Evolutionary conservation across 805 yeast genomes (phyloP).

Genomic region (Candida morakotiae): DNA sequence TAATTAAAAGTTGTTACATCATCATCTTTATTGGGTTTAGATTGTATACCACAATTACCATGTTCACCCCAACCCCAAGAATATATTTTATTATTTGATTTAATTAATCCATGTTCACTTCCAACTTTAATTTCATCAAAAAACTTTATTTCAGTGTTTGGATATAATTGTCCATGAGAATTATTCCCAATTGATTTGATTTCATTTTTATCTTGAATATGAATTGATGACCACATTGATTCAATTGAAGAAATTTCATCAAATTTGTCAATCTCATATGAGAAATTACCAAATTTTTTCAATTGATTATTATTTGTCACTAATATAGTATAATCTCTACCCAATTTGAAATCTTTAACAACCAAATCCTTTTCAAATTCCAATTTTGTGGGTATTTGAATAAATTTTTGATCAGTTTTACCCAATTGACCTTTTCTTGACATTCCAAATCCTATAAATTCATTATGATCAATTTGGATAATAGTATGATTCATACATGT

Average conservation of each 20-base stretch:
- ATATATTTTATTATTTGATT: constrained; percentile 33
- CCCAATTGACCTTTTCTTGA: constrained; percentile 58
- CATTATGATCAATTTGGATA: constrained; percentile 34
- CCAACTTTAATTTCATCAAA: constrained; percentile 48
- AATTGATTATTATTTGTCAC: constrained; percentile 15
- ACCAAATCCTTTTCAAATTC: constrained; percentile 9
- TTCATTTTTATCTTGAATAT: constrained; percentile 27
- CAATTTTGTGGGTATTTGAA: constrained; percentile 22
- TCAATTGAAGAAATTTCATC: constrained; percentile 8
- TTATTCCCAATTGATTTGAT: constrained; percentile 65
- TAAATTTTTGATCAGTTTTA: constrained; percentile 3
- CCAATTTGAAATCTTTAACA: constrained; percentile 34
- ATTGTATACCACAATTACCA: constrained; percentile 76
- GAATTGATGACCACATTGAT: constrained; percentile 81
- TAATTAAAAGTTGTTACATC: constrained; percentile 33
- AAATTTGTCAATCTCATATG: background rate
- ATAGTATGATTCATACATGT: constrained; percentile 48
- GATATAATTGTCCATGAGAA: constrained; percentile 63
- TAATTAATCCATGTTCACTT: constrained; percentile 78
- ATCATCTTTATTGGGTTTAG: constrained; percentile 5
- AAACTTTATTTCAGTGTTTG: background rate
- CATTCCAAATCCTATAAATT: constrained; percentile 64
- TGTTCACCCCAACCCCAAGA: constrained; percentile 99
- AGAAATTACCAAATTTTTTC: constrained; percentile 16
- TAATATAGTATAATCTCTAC: constrained; percentile 55